phyloP scores from a whole-genome alignment of 2,329 filamentous ascomycete genomes.

The Monosporascus sp. region DNA sequence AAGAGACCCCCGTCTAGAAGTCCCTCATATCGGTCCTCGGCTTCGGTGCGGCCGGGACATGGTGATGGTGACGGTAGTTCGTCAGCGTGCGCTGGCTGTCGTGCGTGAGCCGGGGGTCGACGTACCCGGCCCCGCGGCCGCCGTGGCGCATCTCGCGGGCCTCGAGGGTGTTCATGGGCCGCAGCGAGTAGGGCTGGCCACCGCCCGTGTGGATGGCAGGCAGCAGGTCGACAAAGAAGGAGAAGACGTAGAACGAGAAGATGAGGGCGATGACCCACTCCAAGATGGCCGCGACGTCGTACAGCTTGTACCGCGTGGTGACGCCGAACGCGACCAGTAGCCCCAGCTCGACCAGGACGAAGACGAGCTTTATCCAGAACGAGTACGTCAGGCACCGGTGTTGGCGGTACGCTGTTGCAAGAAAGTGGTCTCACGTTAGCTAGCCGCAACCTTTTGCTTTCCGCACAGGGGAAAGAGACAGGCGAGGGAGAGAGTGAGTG shows the following conservation, averaged over 20 bases:
- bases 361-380: conserved; percentile 82
- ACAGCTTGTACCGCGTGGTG: conserved; percentile 39
- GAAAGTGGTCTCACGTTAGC: background rate
- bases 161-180: conserved; percentile 17
- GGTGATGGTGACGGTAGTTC: conserved; percentile 5
- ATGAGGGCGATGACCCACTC: conserved; percentile 78
- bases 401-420: conserved; percentile 58
- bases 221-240: conserved; percentile 80
- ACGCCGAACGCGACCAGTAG: conserved; percentile 70
- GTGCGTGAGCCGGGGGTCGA: conserved; percentile 13
- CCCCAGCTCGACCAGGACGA: conserved; percentile 73
- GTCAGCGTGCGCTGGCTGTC: conserved; percentile 25
- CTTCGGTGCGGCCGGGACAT: conserved; percentile 8
- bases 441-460: background rate
- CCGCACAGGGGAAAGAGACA: no score
- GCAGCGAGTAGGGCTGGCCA: conserved; percentile 11
- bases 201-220: conserved; percentile 60
- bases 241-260: conserved; percentile 82
- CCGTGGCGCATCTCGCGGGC: conserved; percentile 21
- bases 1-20: conserved; percentile 11
- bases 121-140: conserved; percentile 7
- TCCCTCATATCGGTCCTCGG: conserved; percentile 11
- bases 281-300: conserved; percentile 68
- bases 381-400: conserved; percentile 68
- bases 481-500: background rate